Percentiles rank a stretch among this genome's conserved stretches.
phyloP scores from a whole-genome alignment of 1,139 yeast species.

The Zygoascus sp. region DNA sequence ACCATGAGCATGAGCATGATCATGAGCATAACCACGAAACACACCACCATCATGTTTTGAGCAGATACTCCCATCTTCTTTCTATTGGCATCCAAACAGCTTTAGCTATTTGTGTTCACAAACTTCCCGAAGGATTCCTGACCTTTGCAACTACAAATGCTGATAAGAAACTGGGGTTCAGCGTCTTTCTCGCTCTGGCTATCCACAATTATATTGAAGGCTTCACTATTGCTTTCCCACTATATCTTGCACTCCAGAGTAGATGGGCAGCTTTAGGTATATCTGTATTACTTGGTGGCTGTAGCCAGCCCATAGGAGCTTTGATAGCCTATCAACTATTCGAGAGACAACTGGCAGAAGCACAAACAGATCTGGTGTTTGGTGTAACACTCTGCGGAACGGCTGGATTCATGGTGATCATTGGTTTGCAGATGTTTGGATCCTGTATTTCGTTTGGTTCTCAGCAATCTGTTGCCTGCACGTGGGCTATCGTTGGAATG shows the following conservation, averaged over 20 bases:
- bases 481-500: slow-evolving; percentile 33
- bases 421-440: slow-evolving; percentile 82
- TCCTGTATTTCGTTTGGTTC: slow-evolving; percentile 72
- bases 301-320: slow-evolving; percentile 90
- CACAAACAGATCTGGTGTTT: slow-evolving; percentile 43
- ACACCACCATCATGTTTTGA: slow-evolving; percentile 48
- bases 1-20: slow-evolving; percentile 7
- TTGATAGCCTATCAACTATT: slow-evolving; percentile 60
- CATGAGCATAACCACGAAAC: slow-evolving; percentile 3
- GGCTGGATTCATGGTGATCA: slow-evolving; percentile 76
- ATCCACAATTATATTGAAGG: slow-evolving; percentile 96
- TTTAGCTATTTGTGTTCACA: slow-evolving; percentile 80
- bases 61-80: slow-evolving; percentile 70
- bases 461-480: slow-evolving; percentile 27
- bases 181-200: slow-evolving; percentile 76
- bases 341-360: slow-evolving; percentile 37
- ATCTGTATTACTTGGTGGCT: slow-evolving; percentile 69
- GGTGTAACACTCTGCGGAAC: slow-evolving; percentile 69
- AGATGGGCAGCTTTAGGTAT: slow-evolving; percentile 62
- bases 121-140: slow-evolving; percentile 91
- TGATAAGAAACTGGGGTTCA: slow-evolving; percentile 65
- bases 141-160: slow-evolving; percentile 77
- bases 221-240: slow-evolving; percentile 86
- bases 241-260: slow-evolving; percentile 64
- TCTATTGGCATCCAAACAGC: slow-evolving; percentile 90